Conservation (phyloP, 148 eudicot genomes). For the Agrostemma githago region DNA sequence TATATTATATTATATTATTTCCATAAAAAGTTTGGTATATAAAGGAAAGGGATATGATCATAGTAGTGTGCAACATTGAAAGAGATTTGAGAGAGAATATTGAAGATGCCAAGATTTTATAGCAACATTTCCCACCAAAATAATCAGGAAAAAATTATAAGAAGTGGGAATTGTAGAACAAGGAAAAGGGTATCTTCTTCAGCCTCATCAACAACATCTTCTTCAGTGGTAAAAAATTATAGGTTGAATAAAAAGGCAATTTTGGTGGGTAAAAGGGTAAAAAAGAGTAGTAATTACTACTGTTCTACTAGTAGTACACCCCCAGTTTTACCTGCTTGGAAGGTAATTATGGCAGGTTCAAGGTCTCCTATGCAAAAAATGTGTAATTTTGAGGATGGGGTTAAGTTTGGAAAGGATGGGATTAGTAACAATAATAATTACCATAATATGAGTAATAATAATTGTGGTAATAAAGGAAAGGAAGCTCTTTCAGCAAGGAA, state of each 20-base stretch:
- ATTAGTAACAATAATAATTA: neutral
- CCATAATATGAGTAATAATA: conserved; percentile 13
- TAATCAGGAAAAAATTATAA: conserved; percentile 21
- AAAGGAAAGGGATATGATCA: conserved; percentile 19
- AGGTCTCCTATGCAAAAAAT: conserved; percentile 34
- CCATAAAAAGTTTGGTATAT: neutral
- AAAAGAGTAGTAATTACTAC: conserved; percentile 18
- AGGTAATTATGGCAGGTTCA: conserved; percentile 41
- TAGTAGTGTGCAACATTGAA: conserved; percentile 13
- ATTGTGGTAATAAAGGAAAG: conserved; percentile 32
- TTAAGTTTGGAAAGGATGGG: conserved; percentile 14
- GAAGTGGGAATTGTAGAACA: conserved; percentile 46
- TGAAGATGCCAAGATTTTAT: conserved; percentile 35
- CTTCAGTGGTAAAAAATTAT: conserved; percentile 43
- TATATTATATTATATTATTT: neutral
- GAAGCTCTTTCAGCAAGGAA: conserved; percentile 66
- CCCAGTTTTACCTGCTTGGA: conserved; percentile 63
- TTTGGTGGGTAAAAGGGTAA: conserved; percentile 46
- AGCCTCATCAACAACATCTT: conserved; percentile 58
- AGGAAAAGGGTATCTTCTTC: conserved; percentile 59
- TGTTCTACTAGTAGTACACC: conserved; percentile 27
- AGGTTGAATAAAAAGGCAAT: conserved; percentile 62
- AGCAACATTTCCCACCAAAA: neutral
- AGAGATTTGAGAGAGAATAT: neutral
- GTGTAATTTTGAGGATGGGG: conserved; percentile 30